phyloP scores from a whole-genome alignment of 768 basidiomycete genomes.

The Piloderma croceum region DNA sequence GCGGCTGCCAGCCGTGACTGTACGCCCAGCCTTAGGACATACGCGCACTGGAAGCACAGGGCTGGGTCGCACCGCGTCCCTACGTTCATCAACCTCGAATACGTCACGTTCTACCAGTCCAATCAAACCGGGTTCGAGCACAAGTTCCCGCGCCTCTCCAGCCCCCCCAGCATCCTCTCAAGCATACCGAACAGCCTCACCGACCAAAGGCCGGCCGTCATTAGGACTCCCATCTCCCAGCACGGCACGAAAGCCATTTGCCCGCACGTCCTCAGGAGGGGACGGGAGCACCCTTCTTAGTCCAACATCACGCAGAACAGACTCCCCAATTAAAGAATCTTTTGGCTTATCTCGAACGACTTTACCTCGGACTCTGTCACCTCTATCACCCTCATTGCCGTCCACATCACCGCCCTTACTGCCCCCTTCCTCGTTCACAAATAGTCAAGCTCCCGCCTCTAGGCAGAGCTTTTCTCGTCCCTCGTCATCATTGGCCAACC shows the following conservation, averaged over 20 bases:
- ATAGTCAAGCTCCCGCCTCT: too few species aligned
- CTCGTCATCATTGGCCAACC: not conserved
- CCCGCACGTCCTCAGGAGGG: too few species aligned
- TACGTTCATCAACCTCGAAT: conserved; percentile 37
- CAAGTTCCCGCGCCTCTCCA: conserved; percentile 22
- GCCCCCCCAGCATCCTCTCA: conserved; percentile 44
- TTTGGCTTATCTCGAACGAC: too few species aligned
- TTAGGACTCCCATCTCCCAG: too few species aligned
- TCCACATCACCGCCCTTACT: not conserved
- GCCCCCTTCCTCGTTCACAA: not conserved
- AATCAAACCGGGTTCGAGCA: conserved; percentile 33
- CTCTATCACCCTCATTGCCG: not conserved
- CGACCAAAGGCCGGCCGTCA: too few species aligned
- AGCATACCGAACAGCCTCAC: too few species aligned
- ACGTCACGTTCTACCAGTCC: conserved; percentile 69
- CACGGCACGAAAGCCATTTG: too few species aligned
- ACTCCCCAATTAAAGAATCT: too few species aligned
- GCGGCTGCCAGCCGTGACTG: too few species aligned
- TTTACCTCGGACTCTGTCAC: conserved; percentile 11
- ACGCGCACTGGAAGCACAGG: conserved; percentile 54
- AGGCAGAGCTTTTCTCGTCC: conserved; percentile 7
- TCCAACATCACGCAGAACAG: too few species aligned
- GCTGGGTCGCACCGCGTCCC: conserved; percentile 32
- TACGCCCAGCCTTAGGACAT: conserved; percentile 42
- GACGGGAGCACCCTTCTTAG: too few species aligned